phyloP scores from a whole-genome alignment of 805 yeast species.

The Candida coleopterorum region DNA sequence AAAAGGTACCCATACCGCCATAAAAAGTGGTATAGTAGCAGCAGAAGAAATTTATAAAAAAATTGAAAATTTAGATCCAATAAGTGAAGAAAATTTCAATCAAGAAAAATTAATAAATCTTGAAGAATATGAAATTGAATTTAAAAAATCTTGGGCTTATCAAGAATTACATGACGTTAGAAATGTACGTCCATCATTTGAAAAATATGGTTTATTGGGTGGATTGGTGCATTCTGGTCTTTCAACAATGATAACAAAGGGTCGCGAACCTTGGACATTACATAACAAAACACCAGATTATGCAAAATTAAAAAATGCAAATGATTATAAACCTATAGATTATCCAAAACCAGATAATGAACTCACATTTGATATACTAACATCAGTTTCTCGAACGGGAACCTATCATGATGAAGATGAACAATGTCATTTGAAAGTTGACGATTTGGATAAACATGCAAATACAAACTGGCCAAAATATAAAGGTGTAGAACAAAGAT shows the following conservation, averaged over 20 bases:
- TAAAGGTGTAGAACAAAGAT: conserved; percentile 84
- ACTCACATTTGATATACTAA: conserved; percentile 83
- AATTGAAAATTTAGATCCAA: conserved; percentile 39
- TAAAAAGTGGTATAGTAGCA: conserved; percentile 92
- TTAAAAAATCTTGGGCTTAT: conserved; percentile 77
- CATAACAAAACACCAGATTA: conserved; percentile 68
- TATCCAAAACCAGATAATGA: conserved; percentile 97
- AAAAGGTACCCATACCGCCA: conserved; percentile 97
- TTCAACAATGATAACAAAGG: conserved; percentile 72
- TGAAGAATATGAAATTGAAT: conserved; percentile 55
- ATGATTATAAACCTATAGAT: conserved; percentile 61
- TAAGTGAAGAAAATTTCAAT: conserved; percentile 40
- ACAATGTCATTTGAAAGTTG: conserved; percentile 67
- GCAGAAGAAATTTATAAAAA: conserved; percentile 68
- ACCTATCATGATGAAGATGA: conserved; percentile 95
- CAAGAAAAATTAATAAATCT: conserved; percentile 40
- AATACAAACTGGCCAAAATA: conserved; percentile 64
- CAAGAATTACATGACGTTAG: conserved; percentile 82
- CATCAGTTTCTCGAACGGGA: conserved; percentile 95
- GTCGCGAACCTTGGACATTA: conserved; percentile 86
- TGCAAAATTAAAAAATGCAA: conserved; percentile 63
- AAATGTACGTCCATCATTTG: conserved; percentile 90
- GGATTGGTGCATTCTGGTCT: conserved; percentile 85
- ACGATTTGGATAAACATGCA: conserved; percentile 64
- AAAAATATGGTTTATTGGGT: conserved; percentile 68